Conservation (phyloP, 2,329 filamentous ascomycete species). For the Cercospora sesami region DNA sequence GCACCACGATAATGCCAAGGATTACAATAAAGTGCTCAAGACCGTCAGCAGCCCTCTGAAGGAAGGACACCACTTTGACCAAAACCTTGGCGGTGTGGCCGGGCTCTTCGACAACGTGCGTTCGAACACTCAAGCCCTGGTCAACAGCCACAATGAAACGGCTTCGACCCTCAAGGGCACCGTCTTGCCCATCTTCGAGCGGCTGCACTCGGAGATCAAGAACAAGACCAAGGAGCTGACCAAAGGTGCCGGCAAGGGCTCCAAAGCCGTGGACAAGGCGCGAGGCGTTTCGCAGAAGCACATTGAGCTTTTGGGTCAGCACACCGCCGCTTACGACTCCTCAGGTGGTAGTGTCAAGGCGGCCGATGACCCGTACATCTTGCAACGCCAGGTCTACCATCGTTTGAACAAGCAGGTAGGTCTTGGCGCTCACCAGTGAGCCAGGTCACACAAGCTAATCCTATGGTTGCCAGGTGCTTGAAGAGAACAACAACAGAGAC, state of each 20-base stretch:
- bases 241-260: conserved; percentile 75
- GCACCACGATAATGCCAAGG: conserved; percentile 81
- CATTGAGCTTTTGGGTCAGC: conserved; percentile 87
- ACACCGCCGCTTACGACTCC: conserved; percentile 77
- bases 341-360: conserved; percentile 69
- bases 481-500: conserved; percentile 94
- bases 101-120: conserved; percentile 94
- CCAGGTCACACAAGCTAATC: neutral
- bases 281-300: conserved; percentile 87
- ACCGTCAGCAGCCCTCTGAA: conserved; percentile 81
- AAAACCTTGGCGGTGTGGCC: conserved; percentile 80
- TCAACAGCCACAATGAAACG: conserved; percentile 86
- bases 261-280: conserved; percentile 89
- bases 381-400: conserved; percentile 78
- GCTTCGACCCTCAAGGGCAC: conserved; percentile 85
- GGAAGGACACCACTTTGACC: conserved; percentile 91
- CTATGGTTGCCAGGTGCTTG: conserved; percentile 57
- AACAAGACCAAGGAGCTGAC: conserved; percentile 88
- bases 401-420: conserved; percentile 75
- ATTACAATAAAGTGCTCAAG: conserved; percentile 95
- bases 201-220: conserved; percentile 94
- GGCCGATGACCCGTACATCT: conserved; percentile 80
- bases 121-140: conserved; percentile 84
- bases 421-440: neutral
- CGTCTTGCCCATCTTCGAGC: conserved; percentile 83